phyloP scores from a whole-genome alignment of 352 stramenopile species.

The Globisporangium emineosum region DNA sequence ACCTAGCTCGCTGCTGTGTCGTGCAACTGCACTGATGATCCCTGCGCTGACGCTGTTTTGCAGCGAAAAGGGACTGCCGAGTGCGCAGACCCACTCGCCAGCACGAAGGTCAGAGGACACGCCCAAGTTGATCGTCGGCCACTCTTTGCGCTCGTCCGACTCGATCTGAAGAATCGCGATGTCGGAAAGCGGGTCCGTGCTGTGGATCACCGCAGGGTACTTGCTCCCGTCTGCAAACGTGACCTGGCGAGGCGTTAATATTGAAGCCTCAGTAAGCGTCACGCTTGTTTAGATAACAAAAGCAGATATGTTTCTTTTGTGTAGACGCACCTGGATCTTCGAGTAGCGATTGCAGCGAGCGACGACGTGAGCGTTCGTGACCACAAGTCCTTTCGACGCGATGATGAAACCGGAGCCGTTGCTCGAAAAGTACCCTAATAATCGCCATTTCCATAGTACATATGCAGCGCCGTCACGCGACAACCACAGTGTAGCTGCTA shows the following conservation, averaged over 20 bases:
- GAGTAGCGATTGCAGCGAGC: conserved; percentile 77
- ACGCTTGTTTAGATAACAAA: neutral
- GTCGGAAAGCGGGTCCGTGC: conserved; percentile 86
- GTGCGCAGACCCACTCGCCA: conserved; percentile 91
- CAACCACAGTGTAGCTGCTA: neutral
- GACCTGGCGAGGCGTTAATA: conserved; percentile 28
- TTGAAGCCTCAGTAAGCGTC: neutral
- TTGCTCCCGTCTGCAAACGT: conserved; percentile 85
- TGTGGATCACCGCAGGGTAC: conserved; percentile 75
- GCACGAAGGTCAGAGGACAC: conserved; percentile 73
- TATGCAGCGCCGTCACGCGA: neutral
- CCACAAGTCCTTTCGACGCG: conserved; percentile 76
- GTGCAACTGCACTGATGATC: conserved; percentile 89
- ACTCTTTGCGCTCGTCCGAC: conserved; percentile 44
- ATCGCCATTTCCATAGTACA: neutral
- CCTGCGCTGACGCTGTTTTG: conserved; percentile 91
- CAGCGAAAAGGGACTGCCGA: conserved; percentile 89
- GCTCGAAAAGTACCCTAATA: conserved; percentile 56
- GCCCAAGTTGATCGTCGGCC: conserved; percentile 72
- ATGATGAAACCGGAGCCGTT: conserved; percentile 94
- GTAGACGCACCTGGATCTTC: conserved; percentile 58
- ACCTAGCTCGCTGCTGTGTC: conserved; percentile 88
- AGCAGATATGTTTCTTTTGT: neutral
- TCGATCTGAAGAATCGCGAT: conserved; percentile 90
- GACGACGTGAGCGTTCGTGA: conserved; percentile 93